A percentile compares a stretch with the other conserved stretches of the same genome.
Evolutionary conservation across 2,329 filamentous ascomycete species (phyloP).

Genomic region (Exophiala sp.): DNA sequence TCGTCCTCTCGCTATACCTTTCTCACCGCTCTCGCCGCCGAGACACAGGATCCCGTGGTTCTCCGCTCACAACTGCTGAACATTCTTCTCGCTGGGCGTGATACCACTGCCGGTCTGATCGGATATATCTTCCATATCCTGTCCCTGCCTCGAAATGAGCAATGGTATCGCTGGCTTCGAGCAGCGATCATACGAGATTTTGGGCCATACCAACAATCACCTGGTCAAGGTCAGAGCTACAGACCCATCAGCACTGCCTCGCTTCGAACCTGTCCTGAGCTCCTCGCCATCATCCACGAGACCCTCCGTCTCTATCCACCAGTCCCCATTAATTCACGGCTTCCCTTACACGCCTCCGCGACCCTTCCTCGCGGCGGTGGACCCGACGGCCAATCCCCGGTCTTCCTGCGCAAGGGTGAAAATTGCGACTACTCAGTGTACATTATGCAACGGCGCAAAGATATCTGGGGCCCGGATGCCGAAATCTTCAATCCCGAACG

Average conservation of each 20-base stretch:
- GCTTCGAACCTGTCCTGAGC: constrained; percentile 23
- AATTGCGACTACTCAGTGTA: constrained; percentile 30
- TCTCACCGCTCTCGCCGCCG: no score
- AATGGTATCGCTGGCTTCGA: constrained; percentile 1
- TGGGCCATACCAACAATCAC: constrained; percentile 28
- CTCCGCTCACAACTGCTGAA: constrained; percentile 21
- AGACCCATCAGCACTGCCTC: constrained; percentile 35
- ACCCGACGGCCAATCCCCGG: constrained; percentile 27
- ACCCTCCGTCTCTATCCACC: constrained; percentile 43
- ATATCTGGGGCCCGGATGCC: constrained; percentile 34
- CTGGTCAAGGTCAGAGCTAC: no score
- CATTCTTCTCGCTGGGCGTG: constrained; percentile 26
- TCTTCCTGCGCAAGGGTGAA: constrained; percentile 31
- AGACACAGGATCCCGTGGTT: background rate
- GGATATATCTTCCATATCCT: constrained; percentile 36
- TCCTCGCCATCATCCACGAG: constrained; percentile 51
- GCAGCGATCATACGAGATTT: constrained; percentile 4
- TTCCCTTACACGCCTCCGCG: constrained; percentile 27
- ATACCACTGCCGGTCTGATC: constrained; percentile 30
- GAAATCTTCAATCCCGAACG: constrained; percentile 18
- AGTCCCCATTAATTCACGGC: constrained; percentile 30
- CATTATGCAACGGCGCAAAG: constrained; percentile 46
- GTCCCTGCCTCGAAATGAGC: constrained; percentile 36
- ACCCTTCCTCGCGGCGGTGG: constrained; percentile 34
- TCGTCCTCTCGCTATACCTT: no score